Evolutionary conservation across 2,329 filamentous ascomycete species (phyloP), one percentile per base, ranked within the genome.

Genomic region (Nemania serpens): DNA sequence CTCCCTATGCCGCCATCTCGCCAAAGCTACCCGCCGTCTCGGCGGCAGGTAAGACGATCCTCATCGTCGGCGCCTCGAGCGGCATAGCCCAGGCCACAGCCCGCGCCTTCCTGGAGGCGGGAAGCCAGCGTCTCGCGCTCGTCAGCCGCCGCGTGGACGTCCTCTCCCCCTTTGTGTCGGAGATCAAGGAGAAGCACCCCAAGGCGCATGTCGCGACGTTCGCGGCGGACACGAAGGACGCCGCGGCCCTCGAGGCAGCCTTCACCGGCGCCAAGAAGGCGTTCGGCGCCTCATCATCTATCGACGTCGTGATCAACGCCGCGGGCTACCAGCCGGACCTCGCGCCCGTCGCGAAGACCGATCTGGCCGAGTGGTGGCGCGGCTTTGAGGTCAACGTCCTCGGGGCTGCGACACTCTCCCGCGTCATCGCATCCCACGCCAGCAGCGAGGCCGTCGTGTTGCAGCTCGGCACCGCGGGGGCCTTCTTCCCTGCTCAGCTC

Each of bases 401-500:
- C 7, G 64, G 66, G 33, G 58, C 64, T 1, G 65, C 65, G 29
- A 53, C 52, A 3, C 53, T 66, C 3, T 62, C 65, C 13, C 66
- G 50, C 2, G 51, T 48, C 36, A 33, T 61, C 4, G 52, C 57
- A 2, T 36, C n/a, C 11, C 52, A 62, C 36, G 66, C 63, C 1
- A 54, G 58, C 11, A 18, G 49, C n/a, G 43, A 53, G 3, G 53
- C 63, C 11, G 57, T 62, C 4, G 33, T 64, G 3, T n/a, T 66
- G 39, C 58, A 66, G 43, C 57, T 67, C 33, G 58, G 62, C 2
- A 66, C 64, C 11, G 64, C 64, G 29, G 64, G 62, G 20, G 62
- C 56, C 1, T 52, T 65, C 15, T 66, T 69, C 57, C 75, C 75
- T 7, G 70, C 74, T 15, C 69, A 72, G 20, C 59, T 77, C 6